Conservation (phyloP, 345 rosid species). For the Corchorus capsularis region DNA sequence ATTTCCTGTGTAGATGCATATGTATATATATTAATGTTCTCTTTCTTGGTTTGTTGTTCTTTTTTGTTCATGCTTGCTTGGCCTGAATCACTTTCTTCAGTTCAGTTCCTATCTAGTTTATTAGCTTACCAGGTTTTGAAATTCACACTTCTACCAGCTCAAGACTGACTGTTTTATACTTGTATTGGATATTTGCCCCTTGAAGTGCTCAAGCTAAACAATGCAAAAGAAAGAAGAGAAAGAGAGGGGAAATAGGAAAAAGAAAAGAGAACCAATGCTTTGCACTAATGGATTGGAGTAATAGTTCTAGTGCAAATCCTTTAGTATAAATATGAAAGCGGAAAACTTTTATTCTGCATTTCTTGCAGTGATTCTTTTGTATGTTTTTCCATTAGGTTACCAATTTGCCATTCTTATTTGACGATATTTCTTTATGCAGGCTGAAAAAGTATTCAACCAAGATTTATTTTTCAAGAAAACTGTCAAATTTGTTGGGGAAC, state of each 20-base stretch:
- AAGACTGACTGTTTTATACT: neutral
- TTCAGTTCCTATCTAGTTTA: no score
- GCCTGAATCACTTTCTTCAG: no score
- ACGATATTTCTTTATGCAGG: constrained; percentile 47
- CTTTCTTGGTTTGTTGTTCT: neutral
- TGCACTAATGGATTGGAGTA: neutral
- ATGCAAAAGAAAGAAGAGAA: no score
- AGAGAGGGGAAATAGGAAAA: neutral
- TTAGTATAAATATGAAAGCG: neutral
- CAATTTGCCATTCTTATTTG: neutral
- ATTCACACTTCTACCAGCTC: neutral
- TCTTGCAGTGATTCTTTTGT: neutral
- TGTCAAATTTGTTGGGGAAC: constrained; percentile 92
- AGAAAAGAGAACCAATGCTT: neutral
- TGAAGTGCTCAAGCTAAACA: neutral
- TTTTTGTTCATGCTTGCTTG: neutral
- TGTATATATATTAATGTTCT: neutral
- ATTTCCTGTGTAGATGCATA: no score
- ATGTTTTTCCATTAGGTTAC: neutral
- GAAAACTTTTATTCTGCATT: neutral
- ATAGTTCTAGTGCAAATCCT: neutral
- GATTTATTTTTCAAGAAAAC: constrained; percentile 89
- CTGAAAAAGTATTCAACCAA: constrained; percentile 96
- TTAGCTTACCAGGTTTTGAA: neutral
- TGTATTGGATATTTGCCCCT: neutral